Evolutionary conservation across 768 basidiomycete genomes (phyloP).

Genomic region (Astraeus odoratus): DNA sequence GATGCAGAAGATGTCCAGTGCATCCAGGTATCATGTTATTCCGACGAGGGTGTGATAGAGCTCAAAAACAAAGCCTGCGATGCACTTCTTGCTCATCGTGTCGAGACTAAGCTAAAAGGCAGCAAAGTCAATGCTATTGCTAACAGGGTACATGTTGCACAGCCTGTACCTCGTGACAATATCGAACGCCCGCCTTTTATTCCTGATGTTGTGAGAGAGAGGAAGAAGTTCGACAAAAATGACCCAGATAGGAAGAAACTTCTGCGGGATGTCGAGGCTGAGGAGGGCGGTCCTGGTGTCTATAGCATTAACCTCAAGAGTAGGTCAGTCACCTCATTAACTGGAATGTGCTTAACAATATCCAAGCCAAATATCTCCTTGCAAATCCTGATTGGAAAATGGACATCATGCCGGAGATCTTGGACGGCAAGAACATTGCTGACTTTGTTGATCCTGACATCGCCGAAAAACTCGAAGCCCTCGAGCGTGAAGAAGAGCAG

Average conservation of each 20-base stretch:
- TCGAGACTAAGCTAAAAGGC: slow-evolving; percentile 91
- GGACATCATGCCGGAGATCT: slow-evolving; percentile 96
- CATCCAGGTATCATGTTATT: slow-evolving; percentile 88
- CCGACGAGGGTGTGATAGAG: slow-evolving; percentile 97
- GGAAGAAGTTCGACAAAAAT: slow-evolving; percentile 77
- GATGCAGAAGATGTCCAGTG: slow-evolving; percentile 60
- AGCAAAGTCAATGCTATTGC: slow-evolving; percentile 87
- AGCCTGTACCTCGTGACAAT: slow-evolving; percentile 88
- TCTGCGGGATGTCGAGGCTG: slow-evolving; percentile 76
- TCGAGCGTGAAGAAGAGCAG: slow-evolving; percentile 93
- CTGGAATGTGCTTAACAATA: slow-evolving; percentile 1
- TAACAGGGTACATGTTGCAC: slow-evolving; percentile 94
- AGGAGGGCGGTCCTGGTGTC: slow-evolving; percentile 85
- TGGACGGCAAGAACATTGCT: slow-evolving; percentile 97
- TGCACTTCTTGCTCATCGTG: slow-evolving; percentile 88
- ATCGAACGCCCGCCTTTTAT: slow-evolving; percentile 83
- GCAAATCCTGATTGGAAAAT: slow-evolving; percentile 90
- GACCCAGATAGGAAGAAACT: slow-evolving; percentile 73
- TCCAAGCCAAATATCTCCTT: slow-evolving; percentile 82
- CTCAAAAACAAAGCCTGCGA: slow-evolving; percentile 96
- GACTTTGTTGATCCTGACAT: slow-evolving; percentile 99
- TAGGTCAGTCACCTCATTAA: slow-evolving; percentile 27
- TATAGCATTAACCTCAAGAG: slow-evolving; percentile 88
- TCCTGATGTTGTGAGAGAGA: slow-evolving; percentile 73
- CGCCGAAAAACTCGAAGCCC: slow-evolving; percentile 90